Evolutionary conservation across 1,284 basidiomycete genomes (phyloP).

Genomic region (Singerocomus inundabilis): DNA sequence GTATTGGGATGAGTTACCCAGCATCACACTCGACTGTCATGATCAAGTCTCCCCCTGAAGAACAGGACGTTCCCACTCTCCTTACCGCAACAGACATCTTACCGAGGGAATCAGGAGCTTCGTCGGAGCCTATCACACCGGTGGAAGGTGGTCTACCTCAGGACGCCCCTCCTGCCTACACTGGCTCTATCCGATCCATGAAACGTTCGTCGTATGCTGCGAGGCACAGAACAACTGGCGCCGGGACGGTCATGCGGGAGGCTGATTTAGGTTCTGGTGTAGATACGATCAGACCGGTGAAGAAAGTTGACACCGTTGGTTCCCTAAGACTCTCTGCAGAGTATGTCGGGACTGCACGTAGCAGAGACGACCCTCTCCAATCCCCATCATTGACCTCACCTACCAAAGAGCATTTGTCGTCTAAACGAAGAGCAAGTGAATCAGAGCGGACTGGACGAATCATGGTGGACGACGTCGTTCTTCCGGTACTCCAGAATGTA

Average conservation of each 20-base stretch:
- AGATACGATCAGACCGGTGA: slow-evolving; percentile 89
- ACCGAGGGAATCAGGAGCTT: slow-evolving; percentile 39
- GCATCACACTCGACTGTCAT: slow-evolving; percentile 71
- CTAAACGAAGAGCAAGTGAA: slow-evolving; percentile 53
- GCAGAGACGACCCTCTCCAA: slow-evolving; percentile 46
- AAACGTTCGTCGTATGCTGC: slow-evolving; percentile 74
- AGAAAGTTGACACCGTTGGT: slow-evolving; percentile 80
- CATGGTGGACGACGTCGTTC: slow-evolving; percentile 78
- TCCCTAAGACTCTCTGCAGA: slow-evolving; percentile 80
- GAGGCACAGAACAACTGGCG: slow-evolving; percentile 57
- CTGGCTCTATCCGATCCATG: slow-evolving; percentile 50
- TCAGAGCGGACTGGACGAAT: slow-evolving; percentile 63
- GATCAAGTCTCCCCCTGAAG: slow-evolving; percentile 47
- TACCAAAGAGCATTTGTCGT: slow-evolving; percentile 38
- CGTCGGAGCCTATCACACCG: slow-evolving; percentile 33
- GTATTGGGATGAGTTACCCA: slow-evolving; percentile 51
- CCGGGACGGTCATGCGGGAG: slow-evolving; percentile 76
- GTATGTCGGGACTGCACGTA: slow-evolving; percentile 70
- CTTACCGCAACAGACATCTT: slow-evolving; percentile 36
- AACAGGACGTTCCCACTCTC: slow-evolving; percentile 43
- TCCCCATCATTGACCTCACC: slow-evolving; percentile 48
- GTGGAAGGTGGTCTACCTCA: slow-evolving; percentile 35
- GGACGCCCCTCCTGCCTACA: slow-evolving; percentile 63
- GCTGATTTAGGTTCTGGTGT: slow-evolving; percentile 83
- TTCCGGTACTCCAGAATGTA: slow-evolving; percentile 75